Evolutionary conservation across 1,284 basidiomycete species (phyloP), one percentile per base, ranked within the genome.

Genomic region (Ustilago curta): DNA sequence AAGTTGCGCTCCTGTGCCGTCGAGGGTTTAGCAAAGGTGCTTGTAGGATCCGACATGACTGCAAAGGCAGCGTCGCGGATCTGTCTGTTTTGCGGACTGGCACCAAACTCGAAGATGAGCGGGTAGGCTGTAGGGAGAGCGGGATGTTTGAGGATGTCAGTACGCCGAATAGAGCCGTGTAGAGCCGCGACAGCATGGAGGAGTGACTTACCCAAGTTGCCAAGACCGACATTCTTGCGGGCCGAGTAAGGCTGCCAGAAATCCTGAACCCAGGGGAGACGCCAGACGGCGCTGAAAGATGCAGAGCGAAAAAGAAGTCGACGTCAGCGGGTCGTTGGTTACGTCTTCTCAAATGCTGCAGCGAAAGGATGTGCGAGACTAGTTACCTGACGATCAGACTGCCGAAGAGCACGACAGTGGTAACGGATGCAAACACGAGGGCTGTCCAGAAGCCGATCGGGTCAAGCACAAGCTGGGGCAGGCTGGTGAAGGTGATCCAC

Each of bases 41-140:
- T 40, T n/a, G 42, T 27, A 19, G 75, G 71, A 14, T 69, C 49
- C 25, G 62, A 70, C 70, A 85, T 76, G 37, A 77, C 74, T 0
- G 59, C 48, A 50, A 72, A 73, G 8, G 83, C 83, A 6, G 77
- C 77, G 42, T 76, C 71, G 18, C 82, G 73, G 42, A 83, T 80
- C 11, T 57, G 55, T 21, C 70, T 56, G 55, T 77, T 78, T 27
- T 80, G 69, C 8, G 66, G 71, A 42, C 42, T 44, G 39, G 57
- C 65, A 23, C 43, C 58, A 50, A 83, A 79, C 40, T 82, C 63
- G 42, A 85, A 86, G 50, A 86, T 83, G 18, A 78, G 66, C 39
- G 84, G 85, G 59, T 85, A 85, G 2, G 78, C 85, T 83, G n/a
- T n/a, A n/a, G n/a, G n/a, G 54, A 29, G 44, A 19, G 27, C 4